phyloP scores from a whole-genome alignment of 75 land plant genomes.

The Pinus taeda region DNA sequence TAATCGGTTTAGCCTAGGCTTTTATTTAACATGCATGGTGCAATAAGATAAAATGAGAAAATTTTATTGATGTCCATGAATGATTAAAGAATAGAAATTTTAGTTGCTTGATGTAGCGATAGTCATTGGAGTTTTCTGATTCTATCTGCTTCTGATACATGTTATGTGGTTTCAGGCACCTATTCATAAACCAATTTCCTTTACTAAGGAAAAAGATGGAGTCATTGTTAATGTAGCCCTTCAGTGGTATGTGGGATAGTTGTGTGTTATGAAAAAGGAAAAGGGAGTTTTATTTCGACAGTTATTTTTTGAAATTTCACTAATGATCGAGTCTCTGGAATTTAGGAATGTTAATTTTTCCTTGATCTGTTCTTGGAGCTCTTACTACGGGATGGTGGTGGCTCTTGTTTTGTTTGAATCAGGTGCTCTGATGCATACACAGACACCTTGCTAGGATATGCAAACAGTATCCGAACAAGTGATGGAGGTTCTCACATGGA shows the following conservation, averaged over 20 bases:
- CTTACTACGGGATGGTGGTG: not conserved
- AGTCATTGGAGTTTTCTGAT: not conserved
- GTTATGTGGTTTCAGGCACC: constrained; percentile 51
- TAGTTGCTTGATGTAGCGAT: not conserved
- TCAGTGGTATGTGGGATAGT: constrained; percentile 67
- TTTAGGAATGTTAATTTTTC: not conserved
- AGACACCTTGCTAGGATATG: constrained; percentile 94
- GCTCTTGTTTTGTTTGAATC: not conserved
- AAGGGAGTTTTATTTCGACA: not conserved
- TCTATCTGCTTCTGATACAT: not conserved
- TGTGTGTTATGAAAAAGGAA: not conserved
- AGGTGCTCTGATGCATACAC: constrained; percentile 98
- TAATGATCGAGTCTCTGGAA: not conserved
- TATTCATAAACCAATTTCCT: constrained; percentile 79
- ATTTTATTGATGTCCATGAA: no score
- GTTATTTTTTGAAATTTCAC: not conserved
- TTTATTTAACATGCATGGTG: no score
- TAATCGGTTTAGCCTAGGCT: no score
- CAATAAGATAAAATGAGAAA: no score
- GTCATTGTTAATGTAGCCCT: constrained; percentile 78
- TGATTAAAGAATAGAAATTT: not conserved
- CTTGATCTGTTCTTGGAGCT: not conserved
- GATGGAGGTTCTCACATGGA: constrained; percentile 99
- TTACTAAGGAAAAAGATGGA: constrained; percentile 72
- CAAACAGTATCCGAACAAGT: constrained; percentile 92